Evolutionary conservation across 2,329 filamentous ascomycete species (phyloP), one percentile per base, ranked within the genome.

Genomic region (Trichoderma sp.): DNA sequence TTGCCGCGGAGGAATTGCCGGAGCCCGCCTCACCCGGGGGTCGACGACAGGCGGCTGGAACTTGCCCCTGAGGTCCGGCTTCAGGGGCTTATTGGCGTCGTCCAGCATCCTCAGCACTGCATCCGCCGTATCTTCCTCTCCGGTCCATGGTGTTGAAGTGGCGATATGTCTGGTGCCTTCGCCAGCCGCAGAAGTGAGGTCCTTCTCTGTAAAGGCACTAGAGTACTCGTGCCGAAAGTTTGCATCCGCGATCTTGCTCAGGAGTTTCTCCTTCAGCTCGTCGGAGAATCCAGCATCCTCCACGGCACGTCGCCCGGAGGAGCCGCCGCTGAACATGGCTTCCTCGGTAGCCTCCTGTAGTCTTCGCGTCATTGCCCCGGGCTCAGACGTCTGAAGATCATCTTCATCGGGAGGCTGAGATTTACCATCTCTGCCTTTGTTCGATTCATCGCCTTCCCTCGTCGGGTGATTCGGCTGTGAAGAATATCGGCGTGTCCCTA

Each of bases 61-160:
- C 26, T 79, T 80, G 2, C 81, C 81, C 43, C 85, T 78, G 3
- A 83, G 71, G 0, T 76, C 79, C 4, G 80, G 80, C 15, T 75
- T 77, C 56, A 96, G 79, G 0, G 90, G 90, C 72, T 93, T 92
- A 66, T 86, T 86, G 28, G 91, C 85, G 73, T 96, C 92, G 64
- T 91, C 85, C 12, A 95, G 77, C 90, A 98, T 98, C 39, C 95
- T 88, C 56, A 96, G 79, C 24, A 92, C 88, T 0, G 90, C 84
- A 74, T 97, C 93, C 70, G 89, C 85, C 1, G 89, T 78, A 5
- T 80, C 81, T 77, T 98, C 95, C 14, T 84, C 81, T 2, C 94
- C 95, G 0, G 85, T 87, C 95, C 95, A 99, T 1, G 90, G 83
- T 65, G 83, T 78, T 7, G 88, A 86, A 0, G 83, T 81, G 1